Conservation (phyloP, 345 rosid genomes). For the Salix purpurea region DNA sequence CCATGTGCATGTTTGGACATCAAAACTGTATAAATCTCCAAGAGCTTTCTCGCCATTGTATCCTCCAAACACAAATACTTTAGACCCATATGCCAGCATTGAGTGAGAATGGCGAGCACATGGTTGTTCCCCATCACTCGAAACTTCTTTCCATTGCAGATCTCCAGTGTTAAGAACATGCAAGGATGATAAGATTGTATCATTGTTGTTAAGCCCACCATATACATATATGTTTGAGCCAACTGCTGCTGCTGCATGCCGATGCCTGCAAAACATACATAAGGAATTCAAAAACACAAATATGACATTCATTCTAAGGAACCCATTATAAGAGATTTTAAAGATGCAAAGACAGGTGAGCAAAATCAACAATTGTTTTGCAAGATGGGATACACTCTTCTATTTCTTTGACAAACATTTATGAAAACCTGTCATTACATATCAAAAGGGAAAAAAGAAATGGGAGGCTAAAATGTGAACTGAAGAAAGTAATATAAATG, state of each 20-base stretch:
- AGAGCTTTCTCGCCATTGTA: constrained; percentile 66
- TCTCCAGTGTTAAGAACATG: constrained; percentile 45
- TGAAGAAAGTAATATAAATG: neutral
- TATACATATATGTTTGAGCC: constrained; percentile 68
- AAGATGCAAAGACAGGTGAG: neutral
- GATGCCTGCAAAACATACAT: constrained; percentile 55
- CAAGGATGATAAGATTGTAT: constrained; percentile 52
- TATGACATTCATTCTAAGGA: neutral
- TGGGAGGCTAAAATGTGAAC: neutral
- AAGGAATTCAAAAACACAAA: neutral
- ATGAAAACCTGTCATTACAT: neutral
- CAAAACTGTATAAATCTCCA: constrained; percentile 75
- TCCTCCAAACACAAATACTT: constrained; percentile 75
- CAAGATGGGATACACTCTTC: neutral
- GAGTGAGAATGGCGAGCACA: constrained; percentile 85
- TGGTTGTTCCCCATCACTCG: constrained; percentile 53
- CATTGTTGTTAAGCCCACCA: constrained; percentile 69
- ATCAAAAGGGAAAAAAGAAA: no score
- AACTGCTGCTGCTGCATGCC: constrained; percentile 75
- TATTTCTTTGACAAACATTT: neutral
- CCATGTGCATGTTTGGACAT: constrained; percentile 54
- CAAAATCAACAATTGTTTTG: neutral
- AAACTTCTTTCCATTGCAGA: constrained; percentile 61
- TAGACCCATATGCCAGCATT: constrained; percentile 64
- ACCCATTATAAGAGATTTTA: constrained; percentile 3